A percentile compares a stretch with the other conserved stretches of the same genome.
Conservation (phyloP, 2,329 filamentous ascomycete species). For the Aureobasidium sp. region DNA sequence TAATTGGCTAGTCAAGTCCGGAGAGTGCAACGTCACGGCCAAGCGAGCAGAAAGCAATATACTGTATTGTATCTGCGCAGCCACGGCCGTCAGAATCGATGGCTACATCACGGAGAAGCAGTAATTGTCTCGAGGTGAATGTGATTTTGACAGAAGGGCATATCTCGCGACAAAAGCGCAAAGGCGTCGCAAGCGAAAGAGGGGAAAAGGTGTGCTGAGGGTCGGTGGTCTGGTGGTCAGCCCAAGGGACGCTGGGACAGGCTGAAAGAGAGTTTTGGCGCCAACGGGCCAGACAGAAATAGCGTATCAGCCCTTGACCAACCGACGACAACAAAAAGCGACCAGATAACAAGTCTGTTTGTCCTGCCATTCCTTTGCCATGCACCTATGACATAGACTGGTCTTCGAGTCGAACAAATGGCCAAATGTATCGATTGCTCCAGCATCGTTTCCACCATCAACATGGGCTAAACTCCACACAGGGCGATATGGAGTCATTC, state of each 20-base stretch:
- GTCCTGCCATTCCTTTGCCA: constrained; percentile 45
- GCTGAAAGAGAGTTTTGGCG: not conserved
- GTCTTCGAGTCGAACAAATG: constrained; percentile 2
- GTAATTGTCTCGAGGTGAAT: not conserved
- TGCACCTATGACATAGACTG: constrained; percentile 21
- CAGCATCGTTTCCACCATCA: not conserved
- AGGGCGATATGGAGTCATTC: constrained; percentile 74
- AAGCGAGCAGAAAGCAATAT: not conserved
- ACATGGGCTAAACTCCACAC: not conserved
- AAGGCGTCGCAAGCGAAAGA: not conserved
- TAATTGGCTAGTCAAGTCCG: not conserved
- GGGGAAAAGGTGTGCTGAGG: too few relatives aligned
- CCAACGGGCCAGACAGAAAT: not conserved
- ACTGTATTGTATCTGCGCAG: too few relatives aligned
- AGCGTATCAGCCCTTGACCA: not conserved
- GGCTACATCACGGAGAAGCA: not conserved
- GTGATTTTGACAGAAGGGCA: not conserved
- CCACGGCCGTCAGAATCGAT: not conserved
- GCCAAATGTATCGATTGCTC: not conserved
- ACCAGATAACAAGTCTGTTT: not conserved
- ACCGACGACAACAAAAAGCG: not conserved
- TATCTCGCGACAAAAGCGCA: not conserved
- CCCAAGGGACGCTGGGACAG: not conserved
- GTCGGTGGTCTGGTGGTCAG: not conserved
- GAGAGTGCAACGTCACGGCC: not conserved